Base-by-base conservation (phyloP, 2,329 filamentous ascomycete species). In the Aspergillus sergii region DNA sequence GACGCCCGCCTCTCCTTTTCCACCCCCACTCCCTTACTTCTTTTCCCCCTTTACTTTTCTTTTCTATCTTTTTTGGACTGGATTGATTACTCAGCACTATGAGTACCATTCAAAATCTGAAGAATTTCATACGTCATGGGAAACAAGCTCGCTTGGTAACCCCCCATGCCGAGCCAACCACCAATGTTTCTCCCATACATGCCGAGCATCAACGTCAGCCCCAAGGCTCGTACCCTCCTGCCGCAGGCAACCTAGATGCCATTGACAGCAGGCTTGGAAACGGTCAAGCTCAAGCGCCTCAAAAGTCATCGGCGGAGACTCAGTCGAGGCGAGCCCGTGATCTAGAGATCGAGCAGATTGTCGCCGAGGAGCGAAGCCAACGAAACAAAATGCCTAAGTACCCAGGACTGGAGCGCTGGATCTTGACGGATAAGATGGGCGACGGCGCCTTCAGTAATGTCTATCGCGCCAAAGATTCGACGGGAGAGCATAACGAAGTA, bases 401-500 rank as follows among this genome's bases (percentile, higher is more conserved):
- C 73, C 91, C 92, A 0, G 92, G 92, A 43, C 82, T 96, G 45
- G 93, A 96, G 71, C 84, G 94, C 73, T 99, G 92, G 90, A 88
- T 90, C 59, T 83, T 97, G 39, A 63, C 95, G 58, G 94, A 97
- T 81, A 98, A 98, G 86, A 99, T 99, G 94, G 95, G 95, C 68
- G 95, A 98, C 71, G 95, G 95, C 65, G 95, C 95, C 64, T 99
- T 99, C 85, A 98, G 94, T 83, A 98, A 98, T 74, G 95, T 99
- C 68, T 99, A 98, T 80, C 89, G 92, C 45, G 95, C 95, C 43
- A 87, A 85, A 69, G 95, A 99, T 77, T 84, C 79, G 53, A 85
- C 88, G 7, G 91, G 91, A 46, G 84, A 89, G 66, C 86, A 87
- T 66, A 88, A 87, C 69, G 90, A 98, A 76, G 93, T 95, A 39